Percentiles rank a stretch among this genome's conserved stretches.
These are phyloP conservation scores for Afroboletus lepidellus DNA, from an alignment of 1,284 basidiomycete species.

Conservation along the genomic window DNA sequence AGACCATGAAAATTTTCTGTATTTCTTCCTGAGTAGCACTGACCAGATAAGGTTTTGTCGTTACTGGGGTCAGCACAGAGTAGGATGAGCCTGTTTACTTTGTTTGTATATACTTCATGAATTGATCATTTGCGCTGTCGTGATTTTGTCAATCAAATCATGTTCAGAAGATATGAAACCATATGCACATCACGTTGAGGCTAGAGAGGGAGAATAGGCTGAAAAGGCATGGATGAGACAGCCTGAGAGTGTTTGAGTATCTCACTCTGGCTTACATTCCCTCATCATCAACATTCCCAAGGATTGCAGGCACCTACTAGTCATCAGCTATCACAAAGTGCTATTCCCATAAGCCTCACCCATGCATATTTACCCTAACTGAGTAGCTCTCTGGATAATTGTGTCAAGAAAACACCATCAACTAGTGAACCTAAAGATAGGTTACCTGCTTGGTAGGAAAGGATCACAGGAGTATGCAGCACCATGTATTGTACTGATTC, in stretches of 20 bases:
- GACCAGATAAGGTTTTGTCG: not conserved
- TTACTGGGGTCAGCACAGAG: not conserved
- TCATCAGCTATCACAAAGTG: not conserved
- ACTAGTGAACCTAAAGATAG: not conserved
- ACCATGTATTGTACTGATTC: slow-evolving; percentile 9
- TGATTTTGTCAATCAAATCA: not conserved
- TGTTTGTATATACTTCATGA: slow-evolving; percentile 16
- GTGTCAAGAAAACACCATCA: not conserved
- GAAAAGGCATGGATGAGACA: not conserved
- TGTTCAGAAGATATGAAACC: not conserved
- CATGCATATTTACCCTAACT: slow-evolving; percentile 12
- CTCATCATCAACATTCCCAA: slow-evolving; percentile 32
- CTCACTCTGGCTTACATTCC: slow-evolving; percentile 26
- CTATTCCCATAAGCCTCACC: not conserved
- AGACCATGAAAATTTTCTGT: slow-evolving; percentile 1
- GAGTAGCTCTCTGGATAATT: not conserved
- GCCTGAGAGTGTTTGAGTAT: no score
- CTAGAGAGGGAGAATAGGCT: slow-evolving; percentile 17
- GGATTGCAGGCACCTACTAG: slow-evolving; percentile 27
- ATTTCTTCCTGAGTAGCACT: not conserved
- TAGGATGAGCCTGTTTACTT: not conserved
- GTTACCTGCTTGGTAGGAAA: slow-evolving; percentile 19
- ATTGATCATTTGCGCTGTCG: slow-evolving; percentile 17
- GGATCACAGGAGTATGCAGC: slow-evolving; percentile 4
- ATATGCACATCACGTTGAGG: slow-evolving; percentile 14